Percentiles rank a stretch among this genome's conserved stretches.
Evolutionary conservation across 768 basidiomycete species (phyloP).

Genomic region (Phanerodontia chrysosporium): DNA sequence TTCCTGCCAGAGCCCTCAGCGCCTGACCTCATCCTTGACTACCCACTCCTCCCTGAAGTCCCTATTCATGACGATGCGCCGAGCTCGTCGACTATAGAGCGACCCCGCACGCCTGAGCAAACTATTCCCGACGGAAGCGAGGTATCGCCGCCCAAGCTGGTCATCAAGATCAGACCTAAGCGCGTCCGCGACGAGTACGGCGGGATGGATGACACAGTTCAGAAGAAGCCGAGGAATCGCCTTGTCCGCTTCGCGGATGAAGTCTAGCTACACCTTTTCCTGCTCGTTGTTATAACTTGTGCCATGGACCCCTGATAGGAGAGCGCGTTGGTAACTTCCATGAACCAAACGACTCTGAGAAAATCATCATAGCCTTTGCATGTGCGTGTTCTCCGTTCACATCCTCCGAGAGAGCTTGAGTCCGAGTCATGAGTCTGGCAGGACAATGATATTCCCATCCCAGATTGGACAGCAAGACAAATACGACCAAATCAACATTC

Average conservation of each 20-base stretch:
- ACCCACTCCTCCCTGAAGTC: conserved; percentile 14
- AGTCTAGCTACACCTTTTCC: background rate
- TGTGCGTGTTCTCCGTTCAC: too few species aligned
- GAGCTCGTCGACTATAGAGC: background rate
- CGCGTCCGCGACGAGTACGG: background rate
- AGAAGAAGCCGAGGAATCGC: background rate
- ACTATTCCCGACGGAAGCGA: background rate
- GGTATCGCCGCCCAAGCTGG: background rate
- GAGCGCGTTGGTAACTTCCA: too few species aligned
- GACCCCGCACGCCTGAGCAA: background rate
- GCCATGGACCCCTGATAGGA: too few species aligned
- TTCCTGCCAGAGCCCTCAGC: conserved; percentile 24
- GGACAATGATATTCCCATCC: too few species aligned
- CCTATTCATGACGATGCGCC: background rate
- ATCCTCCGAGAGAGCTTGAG: too few species aligned
- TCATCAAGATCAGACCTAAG: background rate
- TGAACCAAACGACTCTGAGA: too few species aligned
- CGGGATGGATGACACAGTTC: background rate
- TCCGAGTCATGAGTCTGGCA: too few species aligned
- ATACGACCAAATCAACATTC: too few species aligned
- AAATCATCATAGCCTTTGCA: too few species aligned
- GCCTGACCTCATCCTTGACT: conserved; percentile 10
- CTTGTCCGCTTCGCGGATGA: background rate
- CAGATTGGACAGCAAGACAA: too few species aligned
- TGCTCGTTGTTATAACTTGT: too few species aligned